These are phyloP conservation scores for Combretum micranthum DNA, from an alignment of 345 rosid species.

Conservation along the genomic window DNA sequence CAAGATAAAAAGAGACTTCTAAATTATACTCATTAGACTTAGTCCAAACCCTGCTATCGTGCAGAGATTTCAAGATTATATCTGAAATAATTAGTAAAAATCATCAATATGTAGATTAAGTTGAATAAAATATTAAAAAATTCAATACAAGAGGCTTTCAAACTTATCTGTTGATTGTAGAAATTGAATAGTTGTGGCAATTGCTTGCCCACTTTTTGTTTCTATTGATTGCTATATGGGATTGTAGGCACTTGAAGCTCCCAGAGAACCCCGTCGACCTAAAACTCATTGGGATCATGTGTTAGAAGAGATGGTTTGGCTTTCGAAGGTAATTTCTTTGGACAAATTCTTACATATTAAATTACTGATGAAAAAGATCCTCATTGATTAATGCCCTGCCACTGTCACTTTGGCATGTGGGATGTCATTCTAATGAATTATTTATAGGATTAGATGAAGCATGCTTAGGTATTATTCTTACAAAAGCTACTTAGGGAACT, in stretches of 20 bases:
- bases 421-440: background rate
- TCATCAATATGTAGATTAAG: too few species aligned
- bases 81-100: too few species aligned
- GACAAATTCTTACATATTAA: too few species aligned
- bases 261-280: conserved; percentile 85
- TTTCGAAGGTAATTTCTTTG: conserved; percentile 63
- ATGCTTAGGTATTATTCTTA: background rate
- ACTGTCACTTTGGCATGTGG: background rate
- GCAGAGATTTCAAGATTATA: too few species aligned
- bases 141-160: too few species aligned
- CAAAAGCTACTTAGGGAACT: conserved; percentile 10
- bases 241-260: conserved; percentile 83
- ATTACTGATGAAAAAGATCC: too few species aligned
- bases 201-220: background rate
- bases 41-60: too few species aligned
- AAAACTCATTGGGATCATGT: conserved; percentile 99
- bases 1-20: too few species aligned
- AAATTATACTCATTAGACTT: too few species aligned
- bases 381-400: too few species aligned
- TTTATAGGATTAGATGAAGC: background rate
- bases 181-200: background rate
- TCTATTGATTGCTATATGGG: conserved; percentile 5
- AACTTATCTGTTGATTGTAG: too few species aligned
- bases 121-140: too few species aligned
- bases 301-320: conserved; percentile 95